phyloP scores from a whole-genome alignment of 305 asterid species.

The Rubia occidens region DNA sequence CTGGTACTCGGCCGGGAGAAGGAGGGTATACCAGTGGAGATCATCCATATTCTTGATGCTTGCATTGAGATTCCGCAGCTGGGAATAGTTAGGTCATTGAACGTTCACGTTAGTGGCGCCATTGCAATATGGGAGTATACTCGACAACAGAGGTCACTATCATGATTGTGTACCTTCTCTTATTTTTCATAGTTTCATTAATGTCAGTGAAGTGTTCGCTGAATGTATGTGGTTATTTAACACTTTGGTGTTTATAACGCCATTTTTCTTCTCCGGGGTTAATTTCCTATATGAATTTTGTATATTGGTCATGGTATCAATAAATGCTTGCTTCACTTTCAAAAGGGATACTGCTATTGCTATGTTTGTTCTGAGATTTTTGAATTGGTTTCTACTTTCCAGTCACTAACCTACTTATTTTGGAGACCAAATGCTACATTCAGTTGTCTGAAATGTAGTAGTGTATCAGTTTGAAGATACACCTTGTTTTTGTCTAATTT shows the following conservation, averaged over 20 bases:
- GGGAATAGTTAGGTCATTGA: constrained; percentile 83
- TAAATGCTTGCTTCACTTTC: not conserved
- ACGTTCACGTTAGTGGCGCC: constrained; percentile 97
- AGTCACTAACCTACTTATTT: not conserved
- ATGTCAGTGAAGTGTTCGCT: constrained; percentile 2
- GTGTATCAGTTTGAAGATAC: not conserved
- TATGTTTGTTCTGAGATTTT: not conserved
- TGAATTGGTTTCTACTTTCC: not conserved
- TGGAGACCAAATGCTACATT: not conserved
- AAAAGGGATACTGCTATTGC: not conserved
- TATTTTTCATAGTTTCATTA: not conserved
- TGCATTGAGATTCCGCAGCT: constrained; percentile 94
- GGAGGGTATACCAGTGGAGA: constrained; percentile 93
- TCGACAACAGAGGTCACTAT: constrained; percentile 53
- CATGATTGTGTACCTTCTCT: constrained; percentile 6
- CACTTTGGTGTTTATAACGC: not conserved
- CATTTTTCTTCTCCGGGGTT: not conserved
- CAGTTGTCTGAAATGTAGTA: not conserved
- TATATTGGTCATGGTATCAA: not conserved
- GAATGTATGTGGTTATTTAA: not conserved
- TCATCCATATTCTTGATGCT: constrained; percentile 79
- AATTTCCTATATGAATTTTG: not conserved
- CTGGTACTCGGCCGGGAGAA: constrained; percentile 89
- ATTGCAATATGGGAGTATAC: constrained; percentile 97
- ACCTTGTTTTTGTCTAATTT: not conserved